A percentile compares a stretch with the other conserved stretches of the same genome.
phyloP scores from a whole-genome alignment of 2,329 filamentous ascomycete species.

The Lecanoromycetidae sp. region DNA sequence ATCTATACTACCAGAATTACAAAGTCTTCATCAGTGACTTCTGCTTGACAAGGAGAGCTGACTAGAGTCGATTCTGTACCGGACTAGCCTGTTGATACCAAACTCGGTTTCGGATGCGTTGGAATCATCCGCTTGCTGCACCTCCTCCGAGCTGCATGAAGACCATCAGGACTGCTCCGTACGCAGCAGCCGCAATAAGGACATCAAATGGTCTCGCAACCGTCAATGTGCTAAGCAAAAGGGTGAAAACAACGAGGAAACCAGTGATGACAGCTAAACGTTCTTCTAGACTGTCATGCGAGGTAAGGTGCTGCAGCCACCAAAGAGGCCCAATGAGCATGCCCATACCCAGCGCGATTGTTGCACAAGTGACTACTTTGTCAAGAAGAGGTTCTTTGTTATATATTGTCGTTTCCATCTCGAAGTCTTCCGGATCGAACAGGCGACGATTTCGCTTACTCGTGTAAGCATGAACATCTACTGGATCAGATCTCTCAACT shows the following conservation, averaged over 20 bases:
- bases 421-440: neutral
- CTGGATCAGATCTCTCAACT: neutral
- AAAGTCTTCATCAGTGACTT: too few relatives aligned
- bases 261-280: conserved; percentile 13
- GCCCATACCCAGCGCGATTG: conserved; percentile 1
- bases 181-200: conserved; percentile 14
- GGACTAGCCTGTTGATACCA: too few relatives aligned
- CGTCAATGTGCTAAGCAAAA: conserved; percentile 6
- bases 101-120: too few relatives aligned
- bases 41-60: too few relatives aligned
- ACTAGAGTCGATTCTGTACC: too few relatives aligned
- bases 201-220: conserved; percentile 12
- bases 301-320: conserved; percentile 7
- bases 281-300: neutral
- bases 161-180: conserved; percentile 14
- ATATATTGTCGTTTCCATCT: conserved; percentile 8
- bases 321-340: conserved; percentile 17
- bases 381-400: conserved; percentile 6
- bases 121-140: too few relatives aligned
- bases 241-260: conserved; percentile 11
- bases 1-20: too few relatives aligned
- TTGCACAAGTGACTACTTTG: conserved; percentile 4
- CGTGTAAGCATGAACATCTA: neutral
- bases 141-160: conserved; percentile 14
- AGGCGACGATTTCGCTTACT: neutral